phyloP scores from a whole-genome alignment of 169 alveolate genomes.

The Cryptosporidium canis region DNA sequence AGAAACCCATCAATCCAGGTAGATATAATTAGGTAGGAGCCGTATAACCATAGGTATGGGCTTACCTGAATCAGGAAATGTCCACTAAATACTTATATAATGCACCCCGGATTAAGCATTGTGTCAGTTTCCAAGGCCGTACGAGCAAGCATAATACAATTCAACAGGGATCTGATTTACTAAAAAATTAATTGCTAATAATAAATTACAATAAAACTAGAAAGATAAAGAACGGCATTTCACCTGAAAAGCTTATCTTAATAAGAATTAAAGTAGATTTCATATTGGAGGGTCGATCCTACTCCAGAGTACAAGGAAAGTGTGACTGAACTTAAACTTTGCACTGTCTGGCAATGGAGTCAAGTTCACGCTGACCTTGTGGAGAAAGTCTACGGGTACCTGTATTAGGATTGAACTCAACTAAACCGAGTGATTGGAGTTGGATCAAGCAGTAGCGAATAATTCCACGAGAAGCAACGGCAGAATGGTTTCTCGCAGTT shows the following conservation, averaged over 20 bases:
- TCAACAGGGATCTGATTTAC: not conserved
- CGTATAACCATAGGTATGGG: not conserved
- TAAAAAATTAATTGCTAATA: slow-evolving; percentile 6
- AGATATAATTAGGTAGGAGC: not conserved
- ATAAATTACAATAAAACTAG: slow-evolving; percentile 12
- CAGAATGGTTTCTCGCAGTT: slow-evolving; percentile 89
- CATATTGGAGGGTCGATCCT: not conserved
- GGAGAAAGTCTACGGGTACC: slow-evolving; percentile 85
- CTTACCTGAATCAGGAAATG: not conserved
- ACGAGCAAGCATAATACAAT: too few relatives aligned
- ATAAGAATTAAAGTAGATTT: slow-evolving; percentile 5
- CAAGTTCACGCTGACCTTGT: slow-evolving; percentile 84
- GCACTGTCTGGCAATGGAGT: slow-evolving; percentile 85
- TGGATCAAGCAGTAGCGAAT: slow-evolving; percentile 93
- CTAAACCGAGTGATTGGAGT: slow-evolving; percentile 91
- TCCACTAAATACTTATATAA: not conserved
- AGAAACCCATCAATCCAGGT: not conserved
- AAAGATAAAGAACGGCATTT: slow-evolving; percentile 16
- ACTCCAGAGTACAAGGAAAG: not conserved
- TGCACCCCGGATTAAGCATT: not conserved
- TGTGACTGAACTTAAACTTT: slow-evolving; percentile 17
- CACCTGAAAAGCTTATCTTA: slow-evolving; percentile 10
- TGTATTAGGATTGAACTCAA: slow-evolving; percentile 90
- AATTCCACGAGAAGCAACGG: slow-evolving; percentile 93
- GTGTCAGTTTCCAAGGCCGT: too few relatives aligned